These are phyloP conservation scores for Talaromyces verruculosus DNA, from an alignment of 2,329 filamentous ascomycete genomes.

Conservation along the genomic window DNA sequence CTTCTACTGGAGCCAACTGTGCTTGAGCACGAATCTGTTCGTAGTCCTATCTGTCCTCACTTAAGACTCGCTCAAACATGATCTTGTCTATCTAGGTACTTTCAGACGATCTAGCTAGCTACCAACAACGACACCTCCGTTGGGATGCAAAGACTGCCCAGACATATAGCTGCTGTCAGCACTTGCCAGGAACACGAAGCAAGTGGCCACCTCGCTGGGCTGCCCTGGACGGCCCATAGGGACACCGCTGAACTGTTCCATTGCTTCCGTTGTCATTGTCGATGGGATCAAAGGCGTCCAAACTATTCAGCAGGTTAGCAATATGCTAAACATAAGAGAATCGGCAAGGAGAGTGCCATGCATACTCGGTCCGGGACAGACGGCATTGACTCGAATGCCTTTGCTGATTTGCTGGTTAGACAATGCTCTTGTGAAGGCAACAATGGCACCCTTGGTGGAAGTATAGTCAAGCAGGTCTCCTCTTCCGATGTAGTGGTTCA, in stretches of 20 bases:
- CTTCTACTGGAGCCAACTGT: background rate
- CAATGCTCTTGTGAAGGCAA: constrained; percentile 75
- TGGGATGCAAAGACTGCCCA: constrained; percentile 69
- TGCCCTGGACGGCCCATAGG: constrained; percentile 78
- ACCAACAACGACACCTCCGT: constrained; percentile 59
- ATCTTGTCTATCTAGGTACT: background rate
- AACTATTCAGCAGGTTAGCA: constrained; percentile 43
- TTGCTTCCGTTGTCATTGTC: constrained; percentile 68
- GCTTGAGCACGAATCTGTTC: background rate
- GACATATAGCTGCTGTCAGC: constrained; percentile 71
- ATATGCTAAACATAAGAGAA: constrained; percentile 7
- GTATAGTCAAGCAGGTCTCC: constrained; percentile 81
- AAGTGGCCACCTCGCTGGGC: constrained; percentile 77
- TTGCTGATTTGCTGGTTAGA: constrained; percentile 71
- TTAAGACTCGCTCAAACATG: background rate
- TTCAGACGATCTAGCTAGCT: constrained; percentile 35
- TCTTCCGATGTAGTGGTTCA: constrained; percentile 79
- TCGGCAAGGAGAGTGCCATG: background rate
- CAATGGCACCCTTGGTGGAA: constrained; percentile 69
- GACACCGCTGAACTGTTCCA: constrained; percentile 67
- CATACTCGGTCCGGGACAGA: constrained; percentile 69
- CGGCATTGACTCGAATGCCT: constrained; percentile 73
- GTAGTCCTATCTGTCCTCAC: background rate
- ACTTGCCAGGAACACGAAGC: constrained; percentile 77
- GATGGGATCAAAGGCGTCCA: constrained; percentile 75